Evolutionary conservation across 192 early-diverging fungal species (phyloP).

Genomic region (Backusella morwellensis): DNA sequence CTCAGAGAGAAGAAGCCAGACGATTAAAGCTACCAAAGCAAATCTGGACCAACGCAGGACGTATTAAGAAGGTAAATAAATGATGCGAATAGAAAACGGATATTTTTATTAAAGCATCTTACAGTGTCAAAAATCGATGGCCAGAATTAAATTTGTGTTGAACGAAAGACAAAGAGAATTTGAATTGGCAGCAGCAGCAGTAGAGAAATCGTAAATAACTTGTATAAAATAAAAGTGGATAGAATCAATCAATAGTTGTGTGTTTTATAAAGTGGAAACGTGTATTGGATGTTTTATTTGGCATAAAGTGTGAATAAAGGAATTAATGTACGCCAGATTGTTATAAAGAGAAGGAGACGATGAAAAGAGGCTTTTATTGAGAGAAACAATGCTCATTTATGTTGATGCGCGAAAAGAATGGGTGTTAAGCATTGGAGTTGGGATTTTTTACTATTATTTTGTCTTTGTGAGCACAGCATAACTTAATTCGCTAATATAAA

Average conservation of each 20-base stretch:
- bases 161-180: conserved; percentile 69
- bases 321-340: too few species aligned
- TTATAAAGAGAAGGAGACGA: too few species aligned
- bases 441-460: too few species aligned
- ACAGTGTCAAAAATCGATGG: conserved; percentile 82
- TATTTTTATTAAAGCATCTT: background rate
- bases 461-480: too few species aligned
- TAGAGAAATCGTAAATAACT: conserved; percentile 5
- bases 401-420: too few species aligned
- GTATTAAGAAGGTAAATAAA: conserved; percentile 58
- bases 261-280: too few species aligned
- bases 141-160: conserved; percentile 77
- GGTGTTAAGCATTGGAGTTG: too few species aligned
- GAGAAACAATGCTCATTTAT: too few species aligned
- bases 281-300: too few species aligned
- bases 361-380: too few species aligned
- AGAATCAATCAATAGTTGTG: background rate
- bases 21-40: conserved; percentile 52
- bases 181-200: conserved; percentile 31
- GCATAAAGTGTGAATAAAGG: too few species aligned
- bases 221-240: background rate
- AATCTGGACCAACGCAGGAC: conserved; percentile 60
- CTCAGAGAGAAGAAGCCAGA: conserved; percentile 65
- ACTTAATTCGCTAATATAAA: too few species aligned
- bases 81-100: background rate